Evolutionary conservation across 345 rosid genomes (phyloP).

Genomic region (Punica granatum): DNA sequence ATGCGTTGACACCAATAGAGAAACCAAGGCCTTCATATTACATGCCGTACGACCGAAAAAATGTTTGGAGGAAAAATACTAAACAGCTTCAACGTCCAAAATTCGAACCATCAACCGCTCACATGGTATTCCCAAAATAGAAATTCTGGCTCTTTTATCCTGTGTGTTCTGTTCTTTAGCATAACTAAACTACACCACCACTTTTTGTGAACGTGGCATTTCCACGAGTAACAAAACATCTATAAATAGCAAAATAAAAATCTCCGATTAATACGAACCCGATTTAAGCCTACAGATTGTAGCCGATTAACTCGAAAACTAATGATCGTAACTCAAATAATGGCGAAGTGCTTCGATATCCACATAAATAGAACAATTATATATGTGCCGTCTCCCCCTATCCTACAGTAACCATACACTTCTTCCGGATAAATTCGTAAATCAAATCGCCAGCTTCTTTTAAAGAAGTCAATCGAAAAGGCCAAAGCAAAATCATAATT

Average conservation of each 20-base stretch:
- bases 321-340: not conserved
- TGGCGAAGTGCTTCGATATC: not conserved
- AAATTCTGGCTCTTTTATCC: not conserved
- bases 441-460: no score
- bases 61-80: no score
- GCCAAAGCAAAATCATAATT: no score
- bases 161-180: not conserved
- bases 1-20: not conserved
- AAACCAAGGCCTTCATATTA: no score
- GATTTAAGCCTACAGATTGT: not conserved
- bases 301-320: not conserved
- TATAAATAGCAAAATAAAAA: not conserved
- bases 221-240: not conserved
- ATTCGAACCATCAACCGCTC: not conserved
- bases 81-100: not conserved
- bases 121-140: not conserved
- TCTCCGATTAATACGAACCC: not conserved
- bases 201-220: not conserved
- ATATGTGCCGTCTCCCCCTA: not conserved
- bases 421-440: no score
- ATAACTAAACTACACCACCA: not conserved
- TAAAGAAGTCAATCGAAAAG: no score
- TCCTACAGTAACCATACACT: not conserved
- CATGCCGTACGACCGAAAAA: no score
- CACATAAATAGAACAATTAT: not conserved